Evolutionary conservation across 495 filamentous ascomycete species (phyloP).

Genomic region (Penicillium chermesinum): DNA sequence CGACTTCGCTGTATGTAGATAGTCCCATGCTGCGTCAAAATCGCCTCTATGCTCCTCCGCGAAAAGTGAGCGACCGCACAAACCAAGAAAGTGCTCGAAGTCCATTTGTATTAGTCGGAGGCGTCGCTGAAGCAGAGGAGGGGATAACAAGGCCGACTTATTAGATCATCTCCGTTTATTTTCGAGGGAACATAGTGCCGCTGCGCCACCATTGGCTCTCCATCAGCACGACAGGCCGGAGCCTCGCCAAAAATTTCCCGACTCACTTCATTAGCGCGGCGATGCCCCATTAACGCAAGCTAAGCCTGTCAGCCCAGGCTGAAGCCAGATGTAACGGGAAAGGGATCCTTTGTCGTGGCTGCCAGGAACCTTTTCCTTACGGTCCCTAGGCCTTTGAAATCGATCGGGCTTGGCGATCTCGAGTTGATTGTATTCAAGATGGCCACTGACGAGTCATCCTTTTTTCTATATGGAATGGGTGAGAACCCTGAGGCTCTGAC

Average conservation of each 20-base stretch:
- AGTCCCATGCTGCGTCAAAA: conserved; percentile 13
- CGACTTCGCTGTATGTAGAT: conserved; percentile 4
- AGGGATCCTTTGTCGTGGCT: conserved; percentile 1
- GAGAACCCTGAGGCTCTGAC: conserved; percentile 24
- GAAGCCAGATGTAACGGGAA: conserved; percentile 2
- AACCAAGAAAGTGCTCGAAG: conserved; percentile 12
- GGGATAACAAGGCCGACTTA: background rate
- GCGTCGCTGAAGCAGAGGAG: background rate
- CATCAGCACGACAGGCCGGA: background rate
- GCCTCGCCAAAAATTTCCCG: conserved; percentile 19
- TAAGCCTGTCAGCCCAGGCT: conserved; percentile 4
- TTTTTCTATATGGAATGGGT: conserved; percentile 25
- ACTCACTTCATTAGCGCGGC: background rate
- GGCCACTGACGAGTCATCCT: conserved; percentile 19
- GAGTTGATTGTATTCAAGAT: background rate
- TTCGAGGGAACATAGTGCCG: background rate
- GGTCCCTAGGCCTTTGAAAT: background rate
- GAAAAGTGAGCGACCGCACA: conserved; percentile 21
- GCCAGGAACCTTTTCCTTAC: background rate
- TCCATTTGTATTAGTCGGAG: conserved; percentile 1
- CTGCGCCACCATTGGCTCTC: background rate
- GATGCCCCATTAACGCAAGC: background rate
- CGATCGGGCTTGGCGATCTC: conserved; percentile 7
- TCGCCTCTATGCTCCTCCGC: conserved; percentile 22
- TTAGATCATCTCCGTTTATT: background rate